Conservation (phyloP, 2,329 filamentous ascomycete species). For the Plenodomus lindquistii region DNA sequence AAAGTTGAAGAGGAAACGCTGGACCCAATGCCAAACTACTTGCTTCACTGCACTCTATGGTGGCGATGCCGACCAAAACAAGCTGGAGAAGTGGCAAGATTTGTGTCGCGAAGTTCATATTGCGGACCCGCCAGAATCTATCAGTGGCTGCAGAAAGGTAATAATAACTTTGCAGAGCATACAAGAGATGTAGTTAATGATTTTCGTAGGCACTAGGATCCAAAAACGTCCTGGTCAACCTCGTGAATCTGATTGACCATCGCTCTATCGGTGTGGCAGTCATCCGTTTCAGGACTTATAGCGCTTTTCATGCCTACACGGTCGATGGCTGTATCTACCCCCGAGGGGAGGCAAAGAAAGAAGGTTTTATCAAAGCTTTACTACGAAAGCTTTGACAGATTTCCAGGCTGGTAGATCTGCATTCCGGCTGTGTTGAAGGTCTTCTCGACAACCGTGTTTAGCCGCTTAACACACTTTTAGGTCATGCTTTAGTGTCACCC, state of each 20-base stretch:
- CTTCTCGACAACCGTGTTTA: no score
- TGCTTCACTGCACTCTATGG: conserved; percentile 1
- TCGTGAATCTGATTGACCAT: conserved; percentile 4
- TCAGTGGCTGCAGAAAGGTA: conserved; percentile 2
- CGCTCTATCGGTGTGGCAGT: conserved; percentile 1
- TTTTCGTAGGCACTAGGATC: neutral
- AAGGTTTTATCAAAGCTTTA: conserved; percentile 3
- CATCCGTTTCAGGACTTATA: conserved; percentile 1
- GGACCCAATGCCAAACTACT: conserved; percentile 1
- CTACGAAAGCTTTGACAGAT: conserved; percentile 3
- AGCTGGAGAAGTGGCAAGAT: conserved; percentile 4
- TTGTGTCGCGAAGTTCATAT: conserved; percentile 2
- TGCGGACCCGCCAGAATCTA: neutral
- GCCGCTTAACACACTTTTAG: no score
- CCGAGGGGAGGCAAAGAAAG: neutral
- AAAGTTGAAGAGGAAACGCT: conserved; percentile 1
- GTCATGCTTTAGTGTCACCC: no score
- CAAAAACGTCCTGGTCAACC: conserved; percentile 1
- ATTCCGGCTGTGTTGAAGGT: no score
- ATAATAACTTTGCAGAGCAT: neutral
- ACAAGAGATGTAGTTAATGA: neutral
- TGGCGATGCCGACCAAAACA: conserved; percentile 1
- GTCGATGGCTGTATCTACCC: conserved; percentile 1
- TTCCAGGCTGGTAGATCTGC: no score
- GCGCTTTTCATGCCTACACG: neutral